A percentile compares a stretch with the other conserved stretches of the same genome.
Evolutionary conservation across 495 filamentous ascomycete species (phyloP).

Genomic region (Cercophora sp.): DNA sequence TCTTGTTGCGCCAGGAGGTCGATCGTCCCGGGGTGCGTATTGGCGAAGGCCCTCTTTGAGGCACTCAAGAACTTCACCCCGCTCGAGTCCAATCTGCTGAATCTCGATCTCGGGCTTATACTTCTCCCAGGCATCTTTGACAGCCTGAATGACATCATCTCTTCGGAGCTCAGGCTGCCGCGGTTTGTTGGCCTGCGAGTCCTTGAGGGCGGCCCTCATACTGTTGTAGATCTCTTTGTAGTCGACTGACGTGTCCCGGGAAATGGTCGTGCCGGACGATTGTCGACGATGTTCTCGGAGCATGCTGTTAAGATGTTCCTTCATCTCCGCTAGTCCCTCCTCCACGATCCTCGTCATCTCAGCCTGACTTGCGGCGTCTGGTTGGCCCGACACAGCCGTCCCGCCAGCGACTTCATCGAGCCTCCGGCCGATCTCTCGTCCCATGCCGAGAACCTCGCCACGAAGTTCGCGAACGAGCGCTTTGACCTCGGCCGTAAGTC

Average conservation of each 20-base stretch:
- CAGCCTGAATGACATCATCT: conserved; percentile 79
- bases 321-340: conserved; percentile 73
- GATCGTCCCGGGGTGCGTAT: conserved; percentile 56
- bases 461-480: conserved; percentile 81
- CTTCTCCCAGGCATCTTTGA: conserved; percentile 83
- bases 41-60: conserved; percentile 77
- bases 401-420: conserved; percentile 62
- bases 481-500: conserved; percentile 86
- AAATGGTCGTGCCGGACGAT: conserved; percentile 39
- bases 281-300: conserved; percentile 71
- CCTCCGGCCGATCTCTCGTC: conserved; percentile 76
- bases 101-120: conserved; percentile 90
- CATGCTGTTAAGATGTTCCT: conserved; percentile 70
- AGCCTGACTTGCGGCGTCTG: conserved; percentile 53
- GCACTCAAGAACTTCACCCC: conserved; percentile 81
- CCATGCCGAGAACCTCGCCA: conserved; percentile 92
- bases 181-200: conserved; percentile 51
- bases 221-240: conserved; percentile 77
- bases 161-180: conserved; percentile 46
- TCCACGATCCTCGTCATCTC: conserved; percentile 76
- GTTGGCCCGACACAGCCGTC: conserved; percentile 35
- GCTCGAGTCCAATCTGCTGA: conserved; percentile 81
- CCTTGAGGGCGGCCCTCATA: conserved; percentile 71
- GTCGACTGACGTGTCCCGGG: conserved; percentile 46
- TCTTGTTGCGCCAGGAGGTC: conserved; percentile 52